A percentile compares a stretch with the other conserved stretches of the same genome.
Conservation (phyloP, 192 early-diverging fungal species). For the Coemansia sp. region DNA sequence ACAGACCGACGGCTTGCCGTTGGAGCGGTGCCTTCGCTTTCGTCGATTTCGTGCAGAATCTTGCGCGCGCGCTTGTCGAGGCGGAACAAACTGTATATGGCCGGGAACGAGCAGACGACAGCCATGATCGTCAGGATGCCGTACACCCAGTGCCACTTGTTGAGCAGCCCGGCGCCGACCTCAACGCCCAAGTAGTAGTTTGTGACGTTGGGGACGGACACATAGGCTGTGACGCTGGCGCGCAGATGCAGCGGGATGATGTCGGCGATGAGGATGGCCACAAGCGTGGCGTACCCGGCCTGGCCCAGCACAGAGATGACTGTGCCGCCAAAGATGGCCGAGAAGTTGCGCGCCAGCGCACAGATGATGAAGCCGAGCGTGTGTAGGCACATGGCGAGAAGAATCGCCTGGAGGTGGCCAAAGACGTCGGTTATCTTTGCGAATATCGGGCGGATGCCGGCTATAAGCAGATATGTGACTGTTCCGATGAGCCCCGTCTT, state of each 20-base stretch:
- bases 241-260: constrained; percentile 44
- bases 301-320: constrained; percentile 43
- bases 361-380: constrained; percentile 37
- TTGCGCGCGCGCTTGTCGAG: constrained; percentile 31
- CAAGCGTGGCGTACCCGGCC: constrained; percentile 44
- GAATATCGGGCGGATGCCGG: constrained; percentile 37
- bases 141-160: constrained; percentile 51
- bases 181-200: constrained; percentile 51
- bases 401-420: constrained; percentile 32
- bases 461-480: constrained; percentile 39
- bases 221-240: constrained; percentile 30
- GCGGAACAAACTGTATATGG: constrained; percentile 19
- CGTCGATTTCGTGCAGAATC: constrained; percentile 15
- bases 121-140: constrained; percentile 36
- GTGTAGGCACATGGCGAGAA: constrained; percentile 25
- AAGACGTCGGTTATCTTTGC: constrained; percentile 41
- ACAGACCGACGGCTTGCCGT: not conserved
- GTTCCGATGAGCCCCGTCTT: constrained; percentile 25
- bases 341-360: constrained; percentile 31
- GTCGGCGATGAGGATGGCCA: constrained; percentile 42
- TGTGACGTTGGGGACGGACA: constrained; percentile 40
- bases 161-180: constrained; percentile 24
- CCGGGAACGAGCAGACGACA: constrained; percentile 34
- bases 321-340: constrained; percentile 40
- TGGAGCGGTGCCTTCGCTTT: not conserved